Base-by-base conservation (phyloP, 306 rosid genomes). In the Phaseolus lunatus region DNA sequence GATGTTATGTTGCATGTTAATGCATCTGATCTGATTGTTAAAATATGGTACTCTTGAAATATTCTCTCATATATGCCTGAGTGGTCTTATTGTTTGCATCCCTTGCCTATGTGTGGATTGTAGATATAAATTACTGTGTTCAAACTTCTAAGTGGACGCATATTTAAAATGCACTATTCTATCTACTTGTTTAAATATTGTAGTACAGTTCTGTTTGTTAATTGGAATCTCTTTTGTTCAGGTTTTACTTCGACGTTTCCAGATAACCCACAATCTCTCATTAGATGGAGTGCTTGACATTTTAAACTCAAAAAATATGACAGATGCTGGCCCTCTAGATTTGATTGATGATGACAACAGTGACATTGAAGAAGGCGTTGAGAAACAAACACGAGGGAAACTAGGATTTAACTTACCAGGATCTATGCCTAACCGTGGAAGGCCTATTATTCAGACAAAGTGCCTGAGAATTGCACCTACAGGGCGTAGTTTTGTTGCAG, bases 241-340 rank as follows among this genome's bases (percentile, higher is more conserved):
- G 99, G 91, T 92, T 47, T 67, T 95, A 84, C 87, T 95, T 52
- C 86, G 89, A 22, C 90, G 92, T 72, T 88, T 95, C 87, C 92
- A 92, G 86, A 89, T 92, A 86, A 92, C 99, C 74, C 90, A 68
- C 77, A 95, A 95, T 85, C 93, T 92, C 69, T 95, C 99, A 67
- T 83, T 90, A 83, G 99, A 95, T 85, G 99, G 99, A 75, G 97
- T 95, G 56, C 96, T 95, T 58, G 97, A 95, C 73, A 64, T 87
- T 81, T 88, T 92, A 78, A 95, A 95, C 87, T 92, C 99, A 39
- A 92, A 89, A 87, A 95, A 90, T 75, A 95, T 95, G 99, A 92
- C 97, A 9, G 96, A 91, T 43, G 92, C 92, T 72, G 97, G 99
- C 26, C 92, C 97, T 18, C 67, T 92, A 73, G 99, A 95, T 81